Evolutionary conservation across 768 basidiomycete species (phyloP), one percentile per base, ranked within the genome.

Genomic region (Agaricus bisporus): DNA sequence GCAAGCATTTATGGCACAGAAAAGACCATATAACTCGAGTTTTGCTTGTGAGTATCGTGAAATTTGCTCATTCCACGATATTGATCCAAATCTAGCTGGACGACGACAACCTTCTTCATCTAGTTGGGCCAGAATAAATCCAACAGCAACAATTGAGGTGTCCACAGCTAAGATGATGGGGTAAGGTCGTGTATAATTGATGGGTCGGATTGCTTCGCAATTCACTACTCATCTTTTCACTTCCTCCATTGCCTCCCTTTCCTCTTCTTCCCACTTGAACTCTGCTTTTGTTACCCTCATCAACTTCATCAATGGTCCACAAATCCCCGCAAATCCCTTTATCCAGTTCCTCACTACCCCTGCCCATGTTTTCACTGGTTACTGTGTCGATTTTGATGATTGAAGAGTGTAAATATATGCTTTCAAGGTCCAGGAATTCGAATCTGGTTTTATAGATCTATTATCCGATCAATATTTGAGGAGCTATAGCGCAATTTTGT

Each of bases 11-110:
- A 62, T 28, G 2, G 69, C 65, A 0, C 64, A 55, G 44, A 61
- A 72, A 0, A 73, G 39, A 2, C 73, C 67, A 55, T 67, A 75
- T 0, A 75, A 60, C 56, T 76, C 72, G 0, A 71, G n/a, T n/a
- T n/a, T n/a, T 0, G 70, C 57, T 48, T 76, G 73, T 0, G 70
- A 73, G 53, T 69, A 75, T 8, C 61, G 37, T 1, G 59, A 32
- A 52, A 73, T 68, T 0, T 49, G 28, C 17, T 70, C 52, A 47
- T 64, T 73, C 51, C 67, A 59, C 1, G 70, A 48, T 0, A 73
- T 49, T 0, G 72, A 75, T 0, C 71, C 68, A 56, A 65, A 77
- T 0, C 61, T 56, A 0, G 66, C 63, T 0, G 64, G 68, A 11
- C 57, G 37, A 39, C 61, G 41, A 28, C 45, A 32, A 7, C 56